Conservation (phyloP, 2,329 filamentous ascomycete species). For the Helicocarpus griseus region DNA sequence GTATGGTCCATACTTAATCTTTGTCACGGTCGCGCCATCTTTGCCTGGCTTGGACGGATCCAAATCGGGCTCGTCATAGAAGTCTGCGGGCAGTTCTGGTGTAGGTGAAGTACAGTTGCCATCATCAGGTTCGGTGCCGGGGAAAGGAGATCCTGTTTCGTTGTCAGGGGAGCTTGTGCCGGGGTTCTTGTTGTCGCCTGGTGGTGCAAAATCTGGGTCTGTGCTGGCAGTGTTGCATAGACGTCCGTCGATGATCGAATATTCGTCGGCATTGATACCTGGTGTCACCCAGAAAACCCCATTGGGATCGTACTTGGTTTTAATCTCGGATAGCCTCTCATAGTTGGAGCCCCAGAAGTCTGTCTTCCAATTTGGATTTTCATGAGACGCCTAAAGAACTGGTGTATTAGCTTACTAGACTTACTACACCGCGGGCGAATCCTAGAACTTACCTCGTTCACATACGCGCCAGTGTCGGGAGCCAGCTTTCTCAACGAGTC, state of each 20-base stretch:
- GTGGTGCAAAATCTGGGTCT: background rate
- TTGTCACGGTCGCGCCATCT: background rate
- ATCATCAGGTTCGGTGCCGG: too few species aligned
- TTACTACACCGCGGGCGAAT: too few species aligned
- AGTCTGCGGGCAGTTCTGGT: background rate
- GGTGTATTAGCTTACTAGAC: background rate
- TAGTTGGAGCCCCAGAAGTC: slow-evolving; percentile 37
- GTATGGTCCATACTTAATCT: slow-evolving; percentile 3
- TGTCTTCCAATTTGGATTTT: slow-evolving; percentile 30
- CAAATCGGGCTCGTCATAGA: background rate
- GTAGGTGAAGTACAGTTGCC: background rate
- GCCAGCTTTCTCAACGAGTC: slow-evolving; percentile 24
- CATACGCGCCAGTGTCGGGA: slow-evolving; percentile 30
- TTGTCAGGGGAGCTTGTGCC: background rate
- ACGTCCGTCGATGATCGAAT: slow-evolving; percentile 2
- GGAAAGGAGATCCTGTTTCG: background rate
- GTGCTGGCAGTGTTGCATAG: slow-evolving; percentile 2
- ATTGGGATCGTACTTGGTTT: slow-evolving; percentile 34
- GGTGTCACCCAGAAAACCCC: slow-evolving; percentile 39
- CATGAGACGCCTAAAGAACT: slow-evolving; percentile 4
- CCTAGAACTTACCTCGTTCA: slow-evolving; percentile 31
- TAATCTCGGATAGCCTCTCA: slow-evolving; percentile 24
- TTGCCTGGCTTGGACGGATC: slow-evolving; percentile 1
- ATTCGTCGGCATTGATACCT: slow-evolving; percentile 42
- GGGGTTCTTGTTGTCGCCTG: slow-evolving; percentile 4